Base-by-base conservation (phyloP, 1,139 yeast species). In the Lodderomyces beijingensis region DNA sequence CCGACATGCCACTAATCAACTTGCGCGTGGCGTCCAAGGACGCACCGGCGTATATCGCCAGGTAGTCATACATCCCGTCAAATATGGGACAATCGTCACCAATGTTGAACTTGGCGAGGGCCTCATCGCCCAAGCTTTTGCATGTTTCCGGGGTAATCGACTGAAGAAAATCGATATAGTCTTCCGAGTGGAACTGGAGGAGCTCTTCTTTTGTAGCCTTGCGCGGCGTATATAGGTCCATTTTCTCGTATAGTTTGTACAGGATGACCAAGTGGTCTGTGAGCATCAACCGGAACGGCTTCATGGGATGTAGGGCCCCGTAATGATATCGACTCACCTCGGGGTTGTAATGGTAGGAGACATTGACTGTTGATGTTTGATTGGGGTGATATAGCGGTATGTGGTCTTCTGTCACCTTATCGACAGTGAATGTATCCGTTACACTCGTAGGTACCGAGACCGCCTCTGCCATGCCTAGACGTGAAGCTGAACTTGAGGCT, bases 61-160 rank as follows among this genome's bases (percentile, higher is more conserved):
- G 80, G 55, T 88, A 89, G 45, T 88, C 94, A 55, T 82, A 91
- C 52, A 91, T 71, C 5, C 97, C 97, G 50, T 89, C 97, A 55
- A 91, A 91, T 18, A 91, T 91, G 1, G 98, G 98, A 58, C 98
- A 91, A 57, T 91, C 98, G 50, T 88, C 96, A 19, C 97, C 97
- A 36, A 91, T 89, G 53, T 89, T 89, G 64, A 89, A 91, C 52
- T 85, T 81, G 25, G 79, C 76, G 35, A 83, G 57, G 18, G 77
- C 71, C 27, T 60, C 55, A 20, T 73, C 74, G 4, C 78, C 66
- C 51, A 79, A 65, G 45, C 79, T 74, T 30, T 72, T 65, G 14
- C 80, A 65, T 43, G 79, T 80, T 39, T 85, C 94, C 0, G 97
- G 97, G 1, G 96, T 82, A 11, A 89, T 85, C 25, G 70, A 65